Evolutionary conservation across 495 filamentous ascomycete genomes (phyloP), one percentile per base, ranked within the genome.

Genomic region (Xylaria flabelliformis): DNA sequence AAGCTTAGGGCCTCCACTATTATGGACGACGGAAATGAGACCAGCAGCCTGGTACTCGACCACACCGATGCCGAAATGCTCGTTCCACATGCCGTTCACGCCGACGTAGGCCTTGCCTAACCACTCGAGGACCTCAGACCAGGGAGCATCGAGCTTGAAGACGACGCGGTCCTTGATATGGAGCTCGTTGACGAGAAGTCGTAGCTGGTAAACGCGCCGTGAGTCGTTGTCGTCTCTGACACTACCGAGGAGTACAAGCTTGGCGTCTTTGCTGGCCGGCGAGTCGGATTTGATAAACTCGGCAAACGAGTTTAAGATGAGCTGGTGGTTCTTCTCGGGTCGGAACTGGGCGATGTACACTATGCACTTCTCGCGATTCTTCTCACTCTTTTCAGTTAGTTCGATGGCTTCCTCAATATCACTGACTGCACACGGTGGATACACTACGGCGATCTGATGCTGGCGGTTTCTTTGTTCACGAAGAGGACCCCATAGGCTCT

Each of bases 31-130:
- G 50, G 90, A 88, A 65, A 99, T 92, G 44, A 99, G 83, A 0
- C 96, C 96, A 0, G 96, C 97, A 9, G 96, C 96, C 80, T 97
- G 96, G 78, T 99, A 99, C 83, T 99, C 96, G 7, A 99, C 96
- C 21, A 98, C 95, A 6, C 96, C 96, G 73, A 99, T 99, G 21
- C 96, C 97, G 77, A 98, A 99, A 81, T 99, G 96, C 82, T 99
- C 96, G 78, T 97, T 98, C 96, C 97, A 99, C 96, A 99, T 99
- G 68, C 90, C 94, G 76, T 99, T 99, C 3, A 96, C 93, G 46
- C 96, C 96, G 32, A 98, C 86, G 66, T 89, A 94, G 41, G 90
- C 87, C 26, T 83, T 87, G 50, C 88, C 82, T 58, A 98, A 85
- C 88, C 93, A 93, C 29, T 90, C 85, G 15, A 97, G 86, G 53